phyloP scores from a whole-genome alignment of 495 filamentous ascomycete species.

The Penicillium paxilli region DNA sequence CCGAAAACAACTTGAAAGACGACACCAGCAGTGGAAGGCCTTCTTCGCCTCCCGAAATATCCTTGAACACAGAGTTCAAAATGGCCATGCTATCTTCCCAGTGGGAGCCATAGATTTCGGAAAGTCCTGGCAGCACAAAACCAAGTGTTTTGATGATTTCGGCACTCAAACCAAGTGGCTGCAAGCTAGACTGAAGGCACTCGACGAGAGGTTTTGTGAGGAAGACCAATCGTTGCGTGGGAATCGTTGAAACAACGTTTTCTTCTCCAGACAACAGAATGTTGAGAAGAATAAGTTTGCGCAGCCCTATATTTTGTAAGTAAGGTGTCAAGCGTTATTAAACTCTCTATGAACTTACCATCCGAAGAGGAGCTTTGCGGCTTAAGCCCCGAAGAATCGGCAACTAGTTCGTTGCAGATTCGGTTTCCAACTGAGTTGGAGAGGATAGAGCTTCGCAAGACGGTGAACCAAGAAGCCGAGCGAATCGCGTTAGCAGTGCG shows the following conservation, averaged over 20 bases:
- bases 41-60: slow-evolving; percentile 41
- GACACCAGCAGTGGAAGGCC: slow-evolving; percentile 63
- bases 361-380: slow-evolving; percentile 33
- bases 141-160: slow-evolving; percentile 64
- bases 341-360: slow-evolving; percentile 34
- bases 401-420: slow-evolving; percentile 60
- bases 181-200: slow-evolving; percentile 60
- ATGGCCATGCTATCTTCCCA: slow-evolving; percentile 70
- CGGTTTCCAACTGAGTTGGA: slow-evolving; percentile 39
- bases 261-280: slow-evolving; percentile 53
- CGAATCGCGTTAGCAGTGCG: slow-evolving; percentile 40
- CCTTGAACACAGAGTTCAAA: slow-evolving; percentile 55
- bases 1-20: slow-evolving; percentile 68
- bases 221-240: slow-evolving; percentile 79
- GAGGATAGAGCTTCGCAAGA: slow-evolving; percentile 34
- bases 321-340: neutral
- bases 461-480: slow-evolving; percentile 40
- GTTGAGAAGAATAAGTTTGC: slow-evolving; percentile 59
- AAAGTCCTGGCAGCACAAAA: slow-evolving; percentile 66
- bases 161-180: slow-evolving; percentile 37
- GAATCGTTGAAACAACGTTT: slow-evolving; percentile 53
- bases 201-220: slow-evolving; percentile 74
- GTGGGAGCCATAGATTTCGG: slow-evolving; percentile 78
- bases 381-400: slow-evolving; percentile 57
- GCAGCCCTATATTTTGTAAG: slow-evolving; percentile 42